These are phyloP conservation scores for Rutidosis leptorrhynchoides DNA, from an alignment of 129 eudicot genomes.

Conservation along the genomic window DNA sequence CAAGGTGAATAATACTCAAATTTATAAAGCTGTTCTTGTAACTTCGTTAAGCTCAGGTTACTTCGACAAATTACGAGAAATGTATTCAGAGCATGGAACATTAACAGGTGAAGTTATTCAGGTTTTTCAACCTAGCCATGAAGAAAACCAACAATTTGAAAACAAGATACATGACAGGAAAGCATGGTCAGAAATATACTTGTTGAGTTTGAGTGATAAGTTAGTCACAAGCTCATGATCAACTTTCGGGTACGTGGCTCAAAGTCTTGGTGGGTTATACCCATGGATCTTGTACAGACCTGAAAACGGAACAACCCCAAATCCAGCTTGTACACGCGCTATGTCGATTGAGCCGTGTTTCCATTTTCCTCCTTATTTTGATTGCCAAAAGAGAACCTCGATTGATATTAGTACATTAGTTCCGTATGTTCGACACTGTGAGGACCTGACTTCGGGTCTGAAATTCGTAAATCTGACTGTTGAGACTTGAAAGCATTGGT, in stretches of 20 bases:
- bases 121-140: conserved; percentile 73
- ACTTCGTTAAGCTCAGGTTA: conserved; percentile 67
- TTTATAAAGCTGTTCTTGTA: conserved; percentile 52
- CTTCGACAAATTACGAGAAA: conserved; percentile 49
- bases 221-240: conserved; percentile 80
- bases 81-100: conserved; percentile 66
- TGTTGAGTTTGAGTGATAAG: conserved; percentile 59
- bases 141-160: conserved; percentile 57
- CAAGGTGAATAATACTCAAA: conserved; percentile 22
- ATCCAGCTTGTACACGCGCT: conserved; percentile 65
- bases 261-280: conserved; percentile 74
- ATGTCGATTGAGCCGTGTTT: conserved; percentile 83
- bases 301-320: conserved; percentile 50
- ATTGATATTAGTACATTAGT: conserved; percentile 50
- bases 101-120: conserved; percentile 46
- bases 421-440: conserved; percentile 71
- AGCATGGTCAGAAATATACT: conserved; percentile 84
- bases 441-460: conserved; percentile 76
- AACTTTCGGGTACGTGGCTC: conserved; percentile 82
- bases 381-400: conserved; percentile 54
- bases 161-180: conserved; percentile 57
- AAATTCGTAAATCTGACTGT: conserved; percentile 45
- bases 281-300: conserved; percentile 84
- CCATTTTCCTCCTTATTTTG: conserved; percentile 74
- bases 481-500: no score